Evolutionary conservation across 2,329 filamentous ascomycete species (phyloP), one percentile per base, ranked within the genome.

Genomic region (Microdochium nivale): DNA sequence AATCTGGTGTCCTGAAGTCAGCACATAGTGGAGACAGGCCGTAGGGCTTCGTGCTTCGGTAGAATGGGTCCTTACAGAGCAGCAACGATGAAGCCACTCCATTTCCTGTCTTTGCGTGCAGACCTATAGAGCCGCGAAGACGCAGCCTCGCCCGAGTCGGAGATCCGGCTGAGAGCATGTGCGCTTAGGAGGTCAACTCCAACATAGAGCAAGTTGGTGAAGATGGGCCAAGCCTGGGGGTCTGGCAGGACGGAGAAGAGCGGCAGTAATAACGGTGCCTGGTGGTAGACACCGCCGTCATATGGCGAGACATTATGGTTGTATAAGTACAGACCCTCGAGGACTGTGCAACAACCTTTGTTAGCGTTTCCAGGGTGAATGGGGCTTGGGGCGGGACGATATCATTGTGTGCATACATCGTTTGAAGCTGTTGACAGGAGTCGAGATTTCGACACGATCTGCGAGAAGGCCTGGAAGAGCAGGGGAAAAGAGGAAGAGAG

Each of bases 361-460:
- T 48, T 13, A 27, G 13, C 14, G 21, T 47, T 13, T 25, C 54
- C 14, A 3, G 40, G 8, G 25, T 48, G 25, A 3, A 25, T 30
- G 48, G 8, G 21, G 32, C 16, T 19, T 33, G 33, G 16, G n/a
- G 3, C 32, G 47, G 48, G 16, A 4, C 25, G 21, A 23, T 25
- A n/a, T 3, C 43, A 48, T 48, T 46, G 47, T 21, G 49, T 25
- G 70, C 86, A 69, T 78, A 95, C 91, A 76, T 81, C 94, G 83
- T 76, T 97, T 97, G 80, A 96, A 99, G 79, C 92, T 96, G 61
- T 90, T 96, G 47, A 97, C 87, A 37, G 94, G 92, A 23, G 94
- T 99, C 46, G 94, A 96, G 63, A 99, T 87, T 76, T 99, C 94
- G 62, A 96, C 94, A 65, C 94, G 87, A 57, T 87, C 88, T 21